phyloP scores from a whole-genome alignment of 129 eudicot genomes.

The Flaveria robusta region DNA sequence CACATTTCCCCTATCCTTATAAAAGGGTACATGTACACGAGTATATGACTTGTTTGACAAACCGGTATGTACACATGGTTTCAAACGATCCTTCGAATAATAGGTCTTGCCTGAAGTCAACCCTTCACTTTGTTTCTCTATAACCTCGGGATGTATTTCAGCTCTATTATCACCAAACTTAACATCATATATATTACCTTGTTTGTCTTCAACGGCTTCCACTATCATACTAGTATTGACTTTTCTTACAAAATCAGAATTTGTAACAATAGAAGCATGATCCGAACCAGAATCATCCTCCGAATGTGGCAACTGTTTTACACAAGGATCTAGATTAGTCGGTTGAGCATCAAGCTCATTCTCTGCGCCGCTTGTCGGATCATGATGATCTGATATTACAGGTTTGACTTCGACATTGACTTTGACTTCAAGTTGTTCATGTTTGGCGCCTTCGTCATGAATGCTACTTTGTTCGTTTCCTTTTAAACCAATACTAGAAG shows the following conservation, averaged over 20 bases:
- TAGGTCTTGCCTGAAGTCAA: conserved; percentile 39
- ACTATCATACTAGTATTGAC: conserved; percentile 32
- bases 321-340: conserved; percentile 33
- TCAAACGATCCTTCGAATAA: conserved; percentile 40
- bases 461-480: conserved; percentile 12
- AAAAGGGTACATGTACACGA: conserved; percentile 64
- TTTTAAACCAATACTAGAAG: conserved; percentile 53
- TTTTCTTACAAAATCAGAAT: conserved; percentile 47
- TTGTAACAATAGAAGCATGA: conserved; percentile 44
- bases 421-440: conserved; percentile 50
- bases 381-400: conserved; percentile 54
- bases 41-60: conserved; percentile 52
- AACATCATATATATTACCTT: conserved; percentile 35
- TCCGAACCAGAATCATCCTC: conserved; percentile 52
- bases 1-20: conserved; percentile 63
- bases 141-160: conserved; percentile 31
- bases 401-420: conserved; percentile 23
- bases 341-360: conserved; percentile 57
- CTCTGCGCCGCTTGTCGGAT: conserved; percentile 82
- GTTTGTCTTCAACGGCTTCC: conserved; percentile 33
- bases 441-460: conserved; percentile 39
- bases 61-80: conserved; percentile 48
- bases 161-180: conserved; percentile 35
- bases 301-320: conserved; percentile 39
- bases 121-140: conserved; percentile 42